Conservation (phyloP, 371 early-diverging fungal genomes). For the Rhizopus sp. region DNA sequence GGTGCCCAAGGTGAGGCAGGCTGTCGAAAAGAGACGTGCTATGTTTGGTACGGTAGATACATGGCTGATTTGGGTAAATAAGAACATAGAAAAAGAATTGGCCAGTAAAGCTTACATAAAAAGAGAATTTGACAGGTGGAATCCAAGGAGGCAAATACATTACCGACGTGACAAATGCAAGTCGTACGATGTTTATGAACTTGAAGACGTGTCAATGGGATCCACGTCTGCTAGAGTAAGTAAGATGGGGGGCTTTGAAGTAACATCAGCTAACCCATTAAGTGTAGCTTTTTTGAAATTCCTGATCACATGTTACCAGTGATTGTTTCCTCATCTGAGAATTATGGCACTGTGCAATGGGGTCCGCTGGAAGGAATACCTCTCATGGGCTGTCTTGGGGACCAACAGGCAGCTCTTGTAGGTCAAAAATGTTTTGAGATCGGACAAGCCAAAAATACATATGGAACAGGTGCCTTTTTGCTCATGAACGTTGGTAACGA, state of each 20-base stretch:
- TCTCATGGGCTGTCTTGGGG: slow-evolving; percentile 88
- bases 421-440: slow-evolving; percentile 90
- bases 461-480: slow-evolving; percentile 97
- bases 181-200: slow-evolving; percentile 91
- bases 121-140: slow-evolving; percentile 78
- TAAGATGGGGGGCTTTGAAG: background rate
- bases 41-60: slow-evolving; percentile 93
- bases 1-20: slow-evolving; percentile 60
- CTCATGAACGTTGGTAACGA: slow-evolving; percentile 90
- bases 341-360: slow-evolving; percentile 68
- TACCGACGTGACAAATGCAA: slow-evolving; percentile 93
- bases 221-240: slow-evolving; percentile 64
- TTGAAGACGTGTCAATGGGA: slow-evolving; percentile 79
- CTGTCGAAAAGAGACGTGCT: slow-evolving; percentile 30
- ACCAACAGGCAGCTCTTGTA: slow-evolving; percentile 97
- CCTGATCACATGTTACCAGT: slow-evolving; percentile 64
- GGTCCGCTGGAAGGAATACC: slow-evolving; percentile 72
- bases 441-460: slow-evolving; percentile 94
- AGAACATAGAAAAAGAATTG: background rate
- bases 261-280: background rate
- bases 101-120: background rate
- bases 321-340: slow-evolving; percentile 80
- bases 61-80: slow-evolving; percentile 83
- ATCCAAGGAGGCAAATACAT: slow-evolving; percentile 68
- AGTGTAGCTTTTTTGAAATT: slow-evolving; percentile 65